Evolutionary conservation across 2,329 filamentous ascomycete species (phyloP), one percentile per base, ranked within the genome.

Genomic region (Pseudogymnoascus sp.): DNA sequence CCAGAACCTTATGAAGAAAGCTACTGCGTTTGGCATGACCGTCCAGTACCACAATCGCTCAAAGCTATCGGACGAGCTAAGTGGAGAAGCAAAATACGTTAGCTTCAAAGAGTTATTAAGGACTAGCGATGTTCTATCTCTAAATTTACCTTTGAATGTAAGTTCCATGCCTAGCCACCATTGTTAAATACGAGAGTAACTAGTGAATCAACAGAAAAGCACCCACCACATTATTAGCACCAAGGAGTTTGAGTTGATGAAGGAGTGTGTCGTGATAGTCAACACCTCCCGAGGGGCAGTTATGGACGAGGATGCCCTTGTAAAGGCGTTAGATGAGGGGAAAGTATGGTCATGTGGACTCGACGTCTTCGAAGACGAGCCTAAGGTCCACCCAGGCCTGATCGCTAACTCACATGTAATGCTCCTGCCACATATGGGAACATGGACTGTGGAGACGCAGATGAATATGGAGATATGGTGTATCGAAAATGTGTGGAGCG

Each of bases 341-440:
- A 84, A 85, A 64, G 88, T 95, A 40, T 81, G 81, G 64, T 87
- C 84, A 33, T 87, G 80, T 12, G 91, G 90, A 1, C 79, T 96
- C 5, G 90, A 95, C 72, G 90, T 95, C 60, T 95, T 86, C 72
- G 90, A 95, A 72, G 80, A 91, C 35, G 90, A 95, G 75, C 91
- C 91, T 0, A 78, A 83, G 62, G 78, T 96, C 31, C 88, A 95
- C 71, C 84, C 86, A 0, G 88, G 87, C 1, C 78, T 96, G 43
- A 67, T 93, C 14, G 76, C 78, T 18, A 92, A 93, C 71, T 83
- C 84, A 1, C 83, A 85, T 66, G 88, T 90, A 35, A 78, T 93
- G 65, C 79, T 96, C 25, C 77, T 93, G 41, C 91, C 90, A 60
- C 91, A 95, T 75, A 88, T 95, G 87, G 91, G 90, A 0, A 95